These are phyloP conservation scores for Pseudogymnoascus sp. DNA, from an alignment of 2,329 filamentous ascomycete species.

Conservation along the genomic window DNA sequence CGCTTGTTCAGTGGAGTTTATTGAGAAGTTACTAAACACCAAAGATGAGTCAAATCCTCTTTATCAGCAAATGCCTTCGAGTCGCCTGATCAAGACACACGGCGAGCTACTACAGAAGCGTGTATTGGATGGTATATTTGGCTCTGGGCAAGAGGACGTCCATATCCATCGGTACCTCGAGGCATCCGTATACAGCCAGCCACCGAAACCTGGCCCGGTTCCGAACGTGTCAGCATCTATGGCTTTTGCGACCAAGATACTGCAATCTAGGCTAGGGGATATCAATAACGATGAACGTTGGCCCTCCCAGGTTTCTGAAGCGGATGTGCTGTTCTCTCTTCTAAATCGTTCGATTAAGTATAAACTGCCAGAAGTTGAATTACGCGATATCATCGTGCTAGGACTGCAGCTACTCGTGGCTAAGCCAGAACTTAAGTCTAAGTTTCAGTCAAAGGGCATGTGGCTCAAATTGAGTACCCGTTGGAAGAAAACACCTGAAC, in stretches of 20 bases:
- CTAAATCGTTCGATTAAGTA: conserved; percentile 9
- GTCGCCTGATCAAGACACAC: conserved; percentile 6
- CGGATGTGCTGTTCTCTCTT: conserved; percentile 11
- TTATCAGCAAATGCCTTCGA: conserved; percentile 9
- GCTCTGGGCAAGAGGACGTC: background rate
- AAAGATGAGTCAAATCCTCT: conserved; percentile 13
- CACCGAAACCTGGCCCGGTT: background rate
- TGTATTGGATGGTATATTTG: conserved; percentile 10
- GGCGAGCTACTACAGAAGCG: conserved; percentile 10
- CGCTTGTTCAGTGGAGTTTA: conserved; percentile 12
- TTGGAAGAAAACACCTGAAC: conserved; percentile 10
- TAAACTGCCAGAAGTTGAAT: conserved; percentile 1
- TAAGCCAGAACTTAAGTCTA: conserved; percentile 7
- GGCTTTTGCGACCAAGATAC: conserved; percentile 12
- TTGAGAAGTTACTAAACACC: conserved; percentile 7
- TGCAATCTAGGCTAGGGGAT: conserved; percentile 10
- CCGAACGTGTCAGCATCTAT: conserved; percentile 14
- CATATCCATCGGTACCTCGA: conserved; percentile 10
- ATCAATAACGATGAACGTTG: conserved; percentile 10
- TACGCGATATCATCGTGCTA: conserved; percentile 10
- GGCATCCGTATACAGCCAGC: conserved; percentile 10
- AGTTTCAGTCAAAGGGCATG: conserved; percentile 2
- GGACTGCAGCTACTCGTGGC: conserved; percentile 11
- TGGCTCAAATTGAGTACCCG: conserved; percentile 10
- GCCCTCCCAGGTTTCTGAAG: conserved; percentile 9